Conservation (phyloP, 257 asterid species). For the Parsonsia alboflavescens region DNA sequence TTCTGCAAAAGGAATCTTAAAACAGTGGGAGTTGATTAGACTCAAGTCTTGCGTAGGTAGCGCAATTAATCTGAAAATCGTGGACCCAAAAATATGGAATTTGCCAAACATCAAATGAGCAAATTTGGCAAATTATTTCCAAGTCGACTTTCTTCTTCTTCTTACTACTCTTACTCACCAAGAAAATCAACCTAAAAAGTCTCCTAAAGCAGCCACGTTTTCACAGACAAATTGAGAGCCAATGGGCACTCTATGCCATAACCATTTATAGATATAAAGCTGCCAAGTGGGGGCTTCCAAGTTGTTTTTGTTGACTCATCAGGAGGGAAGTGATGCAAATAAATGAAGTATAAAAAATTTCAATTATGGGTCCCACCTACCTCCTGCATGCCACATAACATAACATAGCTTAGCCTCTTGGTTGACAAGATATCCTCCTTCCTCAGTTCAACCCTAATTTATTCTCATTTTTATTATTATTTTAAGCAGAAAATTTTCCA, state of each 20-base stretch:
- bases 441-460: background rate
- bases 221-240: conserved; percentile 19
- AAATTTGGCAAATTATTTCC: background rate
- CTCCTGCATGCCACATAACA: conserved; percentile 46
- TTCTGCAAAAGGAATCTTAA: background rate
- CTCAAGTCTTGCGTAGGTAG: background rate
- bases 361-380: conserved; percentile 13
- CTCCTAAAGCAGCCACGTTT: conserved; percentile 1
- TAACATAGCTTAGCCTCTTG: conserved; percentile 43
- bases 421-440: conserved; percentile 27
- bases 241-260: background rate
- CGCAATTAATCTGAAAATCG: background rate
- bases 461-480: background rate
- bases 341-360: background rate
- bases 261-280: too few species aligned
- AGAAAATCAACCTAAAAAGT: background rate
- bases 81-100: background rate
- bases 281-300: conserved; percentile 13
- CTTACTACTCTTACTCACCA: too few species aligned
- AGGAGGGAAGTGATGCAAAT: too few species aligned
- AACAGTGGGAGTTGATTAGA: background rate
- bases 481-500: background rate
- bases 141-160: background rate
- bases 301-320: conserved; percentile 59
- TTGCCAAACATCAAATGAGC: background rate